phyloP scores from a whole-genome alignment of 768 basidiomycete species.

The Hemileccinum rubropunctum region DNA sequence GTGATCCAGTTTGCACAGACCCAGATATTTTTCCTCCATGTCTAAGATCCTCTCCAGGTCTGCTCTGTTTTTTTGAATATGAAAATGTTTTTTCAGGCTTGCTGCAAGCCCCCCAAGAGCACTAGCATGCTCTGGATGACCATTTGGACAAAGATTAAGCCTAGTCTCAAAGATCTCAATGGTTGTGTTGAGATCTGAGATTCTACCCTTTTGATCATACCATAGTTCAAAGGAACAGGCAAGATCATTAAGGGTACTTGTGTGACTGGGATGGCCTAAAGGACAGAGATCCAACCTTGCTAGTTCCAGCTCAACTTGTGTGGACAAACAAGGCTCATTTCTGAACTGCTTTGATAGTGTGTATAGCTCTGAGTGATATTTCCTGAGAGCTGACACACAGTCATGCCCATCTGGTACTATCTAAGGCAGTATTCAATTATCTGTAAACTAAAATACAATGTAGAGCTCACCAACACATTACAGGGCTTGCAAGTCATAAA shows the following conservation, averaged over 20 bases:
- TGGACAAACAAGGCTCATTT: background rate
- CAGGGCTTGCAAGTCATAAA: background rate
- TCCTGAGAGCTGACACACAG: no score
- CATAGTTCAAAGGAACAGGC: background rate
- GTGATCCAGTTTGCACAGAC: background rate
- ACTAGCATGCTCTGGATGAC: background rate
- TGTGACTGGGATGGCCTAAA: background rate
- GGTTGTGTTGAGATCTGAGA: no score
- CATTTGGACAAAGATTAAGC: background rate
- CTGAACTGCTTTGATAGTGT: background rate
- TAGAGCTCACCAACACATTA: background rate
- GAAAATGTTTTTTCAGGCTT: background rate
- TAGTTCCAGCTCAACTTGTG: background rate
- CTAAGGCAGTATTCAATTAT: background rate
- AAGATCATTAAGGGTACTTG: background rate
- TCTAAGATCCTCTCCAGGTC: background rate
- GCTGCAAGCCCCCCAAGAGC: background rate
- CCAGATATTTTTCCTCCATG: background rate
- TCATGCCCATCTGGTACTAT: background rate
- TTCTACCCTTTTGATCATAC: background rate
- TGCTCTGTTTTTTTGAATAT: no score
- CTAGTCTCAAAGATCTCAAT: background rate
- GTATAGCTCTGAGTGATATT: background rate
- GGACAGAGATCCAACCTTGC: no score
- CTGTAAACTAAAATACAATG: background rate